Evolutionary conservation across 345 rosid species (phyloP).

Genomic region (Eucalyptus erythrocorys): DNA sequence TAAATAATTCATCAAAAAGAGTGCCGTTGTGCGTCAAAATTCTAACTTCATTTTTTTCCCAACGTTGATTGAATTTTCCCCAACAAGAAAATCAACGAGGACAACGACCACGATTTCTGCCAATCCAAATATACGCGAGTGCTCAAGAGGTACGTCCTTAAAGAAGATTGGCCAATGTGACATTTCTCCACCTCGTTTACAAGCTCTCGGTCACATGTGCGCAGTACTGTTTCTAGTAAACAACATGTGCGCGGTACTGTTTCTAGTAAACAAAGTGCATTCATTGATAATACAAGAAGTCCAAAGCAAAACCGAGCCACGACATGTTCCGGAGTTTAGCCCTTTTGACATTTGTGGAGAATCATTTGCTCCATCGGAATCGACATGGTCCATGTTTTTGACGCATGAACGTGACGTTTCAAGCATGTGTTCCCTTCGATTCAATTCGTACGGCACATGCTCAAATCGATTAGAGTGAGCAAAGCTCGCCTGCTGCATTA

Average conservation of each 20-base stretch:
- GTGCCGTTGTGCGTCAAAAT: accelerated
- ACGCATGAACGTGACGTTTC: not conserved
- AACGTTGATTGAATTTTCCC: no score
- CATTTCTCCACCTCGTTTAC: not conserved
- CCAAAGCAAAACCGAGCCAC: not conserved
- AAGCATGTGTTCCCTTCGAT: not conserved
- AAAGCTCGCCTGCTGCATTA: not conserved
- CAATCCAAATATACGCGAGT: not conserved
- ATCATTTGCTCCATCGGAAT: not conserved
- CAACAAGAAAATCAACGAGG: not conserved
- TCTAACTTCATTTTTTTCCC: no score
- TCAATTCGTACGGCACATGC: not conserved
- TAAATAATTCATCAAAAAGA: no score
- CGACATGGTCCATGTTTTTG: not conserved
- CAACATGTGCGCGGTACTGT: not conserved
- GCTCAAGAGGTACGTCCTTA: not conserved
- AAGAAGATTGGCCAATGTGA: not conserved
- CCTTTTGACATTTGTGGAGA: not conserved
- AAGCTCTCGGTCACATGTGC: not conserved
- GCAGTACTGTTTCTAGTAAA: not conserved
- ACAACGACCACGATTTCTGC: not conserved
- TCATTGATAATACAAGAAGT: not conserved
- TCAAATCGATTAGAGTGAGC: not conserved
- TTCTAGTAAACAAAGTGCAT: not conserved
- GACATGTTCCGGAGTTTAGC: not conserved